Conservation (phyloP, 495 filamentous ascomycete species). For the Astrothelium macrocarpum region DNA sequence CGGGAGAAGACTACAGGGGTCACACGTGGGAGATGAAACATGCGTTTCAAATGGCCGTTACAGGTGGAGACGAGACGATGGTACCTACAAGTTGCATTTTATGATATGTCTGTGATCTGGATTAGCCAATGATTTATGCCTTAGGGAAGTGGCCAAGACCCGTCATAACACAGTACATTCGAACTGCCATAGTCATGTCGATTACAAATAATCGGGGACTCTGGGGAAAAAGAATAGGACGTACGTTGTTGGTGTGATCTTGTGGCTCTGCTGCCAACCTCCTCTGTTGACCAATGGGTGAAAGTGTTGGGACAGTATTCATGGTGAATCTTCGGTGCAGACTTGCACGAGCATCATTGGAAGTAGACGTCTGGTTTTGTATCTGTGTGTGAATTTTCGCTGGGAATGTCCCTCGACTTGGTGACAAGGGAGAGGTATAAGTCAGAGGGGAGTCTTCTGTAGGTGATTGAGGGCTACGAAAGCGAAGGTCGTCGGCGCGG, state of each 20-base stretch:
- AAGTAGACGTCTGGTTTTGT: conserved; percentile 8
- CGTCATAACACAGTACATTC: too few relatives aligned
- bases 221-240: conserved; percentile 11
- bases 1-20: background rate
- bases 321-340: conserved; percentile 91
- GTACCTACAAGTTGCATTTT: conserved; percentile 50
- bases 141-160: background rate
- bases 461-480: conserved; percentile 62
- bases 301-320: conserved; percentile 71
- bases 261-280: conserved; percentile 45
- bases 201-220: background rate
- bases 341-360: conserved; percentile 55
- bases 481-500: conserved; percentile 67
- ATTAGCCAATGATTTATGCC: conserved; percentile 28
- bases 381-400: conserved; percentile 19
- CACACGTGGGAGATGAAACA: background rate
- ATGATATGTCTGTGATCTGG: conserved; percentile 38
- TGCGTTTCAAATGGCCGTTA: background rate
- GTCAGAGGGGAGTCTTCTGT: conserved; percentile 61
- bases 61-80: conserved; percentile 5
- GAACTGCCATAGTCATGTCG: too few relatives aligned
- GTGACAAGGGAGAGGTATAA: conserved; percentile 51
- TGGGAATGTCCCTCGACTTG: conserved; percentile 10
- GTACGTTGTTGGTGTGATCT: conserved; percentile 30
- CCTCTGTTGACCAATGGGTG: conserved; percentile 55